These are phyloP conservation scores for Penicillium psychrosexuale DNA, from an alignment of 2,329 filamentous ascomycete genomes.

Conservation along the genomic window DNA sequence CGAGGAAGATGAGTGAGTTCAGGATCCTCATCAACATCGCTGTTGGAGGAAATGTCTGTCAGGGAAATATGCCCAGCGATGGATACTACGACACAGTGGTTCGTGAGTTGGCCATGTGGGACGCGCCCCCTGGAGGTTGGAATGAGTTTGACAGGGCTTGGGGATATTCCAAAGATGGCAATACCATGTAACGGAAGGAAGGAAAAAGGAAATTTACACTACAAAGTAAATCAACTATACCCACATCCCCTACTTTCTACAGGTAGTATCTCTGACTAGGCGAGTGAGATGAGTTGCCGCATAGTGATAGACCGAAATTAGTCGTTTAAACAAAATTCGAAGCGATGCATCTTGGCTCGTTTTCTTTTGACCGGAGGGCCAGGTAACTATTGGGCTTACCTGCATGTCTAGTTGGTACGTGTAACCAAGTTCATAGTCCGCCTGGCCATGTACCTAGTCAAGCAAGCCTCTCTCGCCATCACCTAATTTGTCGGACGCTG, in stretches of 20 bases:
- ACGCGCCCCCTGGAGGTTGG: constrained; percentile 24
- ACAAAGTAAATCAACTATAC: constrained; percentile 5
- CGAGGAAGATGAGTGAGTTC: constrained; percentile 26
- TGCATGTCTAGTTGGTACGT: too few species aligned
- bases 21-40: constrained; percentile 27
- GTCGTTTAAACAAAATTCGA: not conserved
- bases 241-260: not conserved
- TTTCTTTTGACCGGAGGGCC: too few species aligned
- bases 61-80: constrained; percentile 23
- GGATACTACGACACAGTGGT: constrained; percentile 25
- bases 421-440: too few species aligned
- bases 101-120: constrained; percentile 26
- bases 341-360: not conserved
- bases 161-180: constrained; percentile 20
- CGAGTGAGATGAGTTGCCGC: not conserved
- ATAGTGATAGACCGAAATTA: not conserved
- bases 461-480: too few species aligned
- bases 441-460: too few species aligned
- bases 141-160: constrained; percentile 19
- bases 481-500: too few species aligned
- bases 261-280: not conserved
- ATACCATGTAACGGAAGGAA: constrained; percentile 21
- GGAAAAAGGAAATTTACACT: constrained; percentile 2
- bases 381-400: too few species aligned
- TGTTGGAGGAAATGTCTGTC: constrained; percentile 26